Conservation (phyloP, 2,329 filamentous ascomycete genomes). For the Botryosphaeria dothidea region DNA sequence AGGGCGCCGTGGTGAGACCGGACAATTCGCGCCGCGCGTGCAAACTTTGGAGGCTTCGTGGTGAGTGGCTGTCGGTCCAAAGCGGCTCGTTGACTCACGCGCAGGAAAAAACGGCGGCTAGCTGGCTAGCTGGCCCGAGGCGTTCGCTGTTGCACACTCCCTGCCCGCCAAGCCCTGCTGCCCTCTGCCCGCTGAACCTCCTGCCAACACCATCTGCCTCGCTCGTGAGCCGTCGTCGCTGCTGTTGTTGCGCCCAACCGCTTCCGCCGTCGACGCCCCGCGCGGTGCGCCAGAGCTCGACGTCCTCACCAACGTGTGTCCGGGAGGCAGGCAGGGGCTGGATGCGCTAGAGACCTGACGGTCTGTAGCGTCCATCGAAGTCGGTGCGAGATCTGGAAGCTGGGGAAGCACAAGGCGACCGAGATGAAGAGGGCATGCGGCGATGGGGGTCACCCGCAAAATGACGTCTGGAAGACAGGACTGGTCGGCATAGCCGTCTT, state of each 20-base stretch:
- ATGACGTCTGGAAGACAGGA: conserved; percentile 6
- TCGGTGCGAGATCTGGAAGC: not conserved
- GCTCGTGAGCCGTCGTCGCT: not conserved
- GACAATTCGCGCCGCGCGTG: not conserved
- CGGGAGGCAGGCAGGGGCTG: too few relatives aligned
- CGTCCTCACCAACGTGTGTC: not conserved
- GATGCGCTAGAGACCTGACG: not conserved
- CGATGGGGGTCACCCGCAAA: not conserved
- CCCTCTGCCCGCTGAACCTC: not conserved
- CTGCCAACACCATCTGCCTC: not conserved
- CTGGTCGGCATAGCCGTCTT: too few relatives aligned
- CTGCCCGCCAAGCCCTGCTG: not conserved
- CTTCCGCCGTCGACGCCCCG: not conserved
- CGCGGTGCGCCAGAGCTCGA: not conserved
- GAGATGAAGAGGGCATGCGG: not conserved
- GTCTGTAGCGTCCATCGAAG: not conserved
- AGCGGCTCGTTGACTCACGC: not conserved
- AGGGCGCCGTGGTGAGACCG: not conserved
- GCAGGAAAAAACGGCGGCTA: conserved; percentile 10
- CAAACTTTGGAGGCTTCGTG: not conserved
- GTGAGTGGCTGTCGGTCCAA: not conserved
- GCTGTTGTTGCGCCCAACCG: too few relatives aligned
- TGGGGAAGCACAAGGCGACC: not conserved
- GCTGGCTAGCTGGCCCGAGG: not conserved
- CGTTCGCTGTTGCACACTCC: not conserved